A percentile compares a stretch with the other conserved stretches of the same genome.
phyloP scores from a whole-genome alignment of 192 early-diverging fungal species.

The Backusella luteola region DNA sequence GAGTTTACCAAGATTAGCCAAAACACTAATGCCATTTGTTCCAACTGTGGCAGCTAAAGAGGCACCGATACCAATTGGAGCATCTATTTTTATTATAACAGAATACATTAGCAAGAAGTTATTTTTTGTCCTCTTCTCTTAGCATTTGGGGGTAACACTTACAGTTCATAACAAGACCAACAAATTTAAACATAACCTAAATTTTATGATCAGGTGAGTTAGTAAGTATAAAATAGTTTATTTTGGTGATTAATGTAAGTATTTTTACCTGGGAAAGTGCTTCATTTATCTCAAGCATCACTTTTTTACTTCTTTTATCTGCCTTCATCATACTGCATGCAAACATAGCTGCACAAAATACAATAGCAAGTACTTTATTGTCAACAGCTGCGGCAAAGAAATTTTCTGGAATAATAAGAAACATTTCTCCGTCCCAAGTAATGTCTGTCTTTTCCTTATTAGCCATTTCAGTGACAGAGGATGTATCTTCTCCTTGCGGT shows the following conservation, averaged over 20 bases:
- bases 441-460: constrained; percentile 31
- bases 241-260: not conserved
- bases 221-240: not conserved
- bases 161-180: constrained; percentile 55
- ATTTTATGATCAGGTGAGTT: not conserved
- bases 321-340: constrained; percentile 49
- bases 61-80: constrained; percentile 64
- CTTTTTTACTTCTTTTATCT: constrained; percentile 36
- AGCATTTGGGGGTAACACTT: not conserved
- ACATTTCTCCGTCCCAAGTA: constrained; percentile 54
- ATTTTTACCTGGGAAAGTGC: constrained; percentile 42
- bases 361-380: constrained; percentile 46
- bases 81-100: constrained; percentile 28
- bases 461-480: not conserved
- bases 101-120: not conserved
- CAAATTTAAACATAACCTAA: constrained; percentile 62
- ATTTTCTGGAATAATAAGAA: constrained; percentile 55
- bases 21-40: constrained; percentile 52
- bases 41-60: constrained; percentile 57
- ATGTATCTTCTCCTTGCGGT: constrained; percentile 17
- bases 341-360: constrained; percentile 65
- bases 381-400: constrained; percentile 52
- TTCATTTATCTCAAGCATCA: constrained; percentile 54
- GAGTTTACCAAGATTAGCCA: constrained; percentile 60
- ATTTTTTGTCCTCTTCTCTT: not conserved